Evolutionary conservation across 352 stramenopile genomes (phyloP).

Genomic region (Hyaloperonospora arabidopsidis): DNA sequence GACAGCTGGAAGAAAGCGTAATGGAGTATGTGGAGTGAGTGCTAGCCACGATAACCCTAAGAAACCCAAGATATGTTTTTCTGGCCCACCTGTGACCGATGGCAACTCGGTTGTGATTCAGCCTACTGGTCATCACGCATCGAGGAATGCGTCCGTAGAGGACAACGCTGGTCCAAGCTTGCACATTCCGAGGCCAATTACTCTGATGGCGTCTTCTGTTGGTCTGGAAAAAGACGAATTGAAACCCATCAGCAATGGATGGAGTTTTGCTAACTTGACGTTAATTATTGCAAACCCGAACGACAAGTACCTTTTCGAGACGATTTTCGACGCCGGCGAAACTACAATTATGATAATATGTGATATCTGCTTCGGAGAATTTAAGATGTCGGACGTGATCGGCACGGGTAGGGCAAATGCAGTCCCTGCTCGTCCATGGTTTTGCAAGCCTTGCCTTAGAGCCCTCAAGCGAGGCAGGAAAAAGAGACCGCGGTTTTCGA

Average conservation of each 20-base stretch:
- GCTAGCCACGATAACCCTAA: constrained; percentile 7
- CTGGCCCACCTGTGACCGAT: constrained; percentile 7
- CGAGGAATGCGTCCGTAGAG: constrained; percentile 16
- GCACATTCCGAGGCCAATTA: constrained; percentile 29
- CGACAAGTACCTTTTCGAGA: constrained; percentile 22
- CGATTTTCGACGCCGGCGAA: constrained; percentile 32
- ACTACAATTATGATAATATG: constrained; percentile 59
- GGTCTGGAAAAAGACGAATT: constrained; percentile 14
- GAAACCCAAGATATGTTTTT: constrained; percentile 15
- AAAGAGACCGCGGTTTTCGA: constrained; percentile 71
- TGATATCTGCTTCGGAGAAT: constrained; percentile 68
- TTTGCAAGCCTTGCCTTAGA: constrained; percentile 54
- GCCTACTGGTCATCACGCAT: constrained; percentile 1
- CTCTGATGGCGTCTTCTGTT: constrained; percentile 17
- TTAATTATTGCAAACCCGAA: constrained; percentile 39
- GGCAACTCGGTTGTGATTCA: constrained; percentile 4
- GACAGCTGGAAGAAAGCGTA: constrained; percentile 18
- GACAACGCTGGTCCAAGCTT: constrained; percentile 9
- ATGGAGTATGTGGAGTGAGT: constrained; percentile 10
- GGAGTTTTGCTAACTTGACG: constrained; percentile 18
- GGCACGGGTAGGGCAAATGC: constrained; percentile 27
- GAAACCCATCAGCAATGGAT: constrained; percentile 19
- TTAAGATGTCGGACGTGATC: constrained; percentile 59
- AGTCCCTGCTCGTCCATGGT: constrained; percentile 61
- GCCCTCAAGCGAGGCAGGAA: constrained; percentile 72